Percentiles rank a stretch among this genome's conserved stretches.
Conservation (phyloP, 305 asterid genomes). For the Withania somnifera region DNA sequence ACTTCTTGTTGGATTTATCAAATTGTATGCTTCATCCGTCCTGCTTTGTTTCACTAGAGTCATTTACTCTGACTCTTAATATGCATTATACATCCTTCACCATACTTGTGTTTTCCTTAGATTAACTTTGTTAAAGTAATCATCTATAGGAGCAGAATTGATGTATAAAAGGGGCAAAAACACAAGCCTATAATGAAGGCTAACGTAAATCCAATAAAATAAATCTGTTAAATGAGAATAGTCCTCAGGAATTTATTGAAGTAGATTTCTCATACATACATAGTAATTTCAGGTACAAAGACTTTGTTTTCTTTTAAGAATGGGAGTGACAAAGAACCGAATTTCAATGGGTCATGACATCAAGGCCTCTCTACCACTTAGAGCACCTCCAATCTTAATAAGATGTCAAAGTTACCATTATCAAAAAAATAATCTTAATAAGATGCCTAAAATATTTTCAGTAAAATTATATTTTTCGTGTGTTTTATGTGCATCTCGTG, state of each 20-base stretch:
- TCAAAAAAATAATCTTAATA: no score
- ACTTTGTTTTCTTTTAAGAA: conserved; percentile 7
- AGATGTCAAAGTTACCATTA: no score
- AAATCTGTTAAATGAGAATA: neutral
- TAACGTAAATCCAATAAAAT: neutral
- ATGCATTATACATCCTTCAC: neutral
- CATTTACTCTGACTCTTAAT: neutral
- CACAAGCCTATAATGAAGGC: neutral
- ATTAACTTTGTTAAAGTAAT: neutral
- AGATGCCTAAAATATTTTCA: no score
- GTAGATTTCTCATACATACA: neutral
- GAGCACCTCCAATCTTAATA: no score
- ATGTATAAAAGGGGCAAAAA: neutral
- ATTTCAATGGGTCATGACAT: neutral
- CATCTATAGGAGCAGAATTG: neutral
- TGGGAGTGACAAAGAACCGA: neutral
- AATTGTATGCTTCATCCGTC: conserved; percentile 34
- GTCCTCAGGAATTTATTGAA: neutral
- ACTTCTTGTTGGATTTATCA: conserved; percentile 78
- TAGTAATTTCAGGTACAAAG: neutral
- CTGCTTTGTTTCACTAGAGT: neutral
- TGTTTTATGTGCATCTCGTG: no score
- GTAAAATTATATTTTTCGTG: no score
- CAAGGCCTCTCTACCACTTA: neutral
- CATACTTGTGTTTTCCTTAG: neutral